phyloP scores from a whole-genome alignment of 129 eudicot genomes.

The Helianthus annuus region DNA sequence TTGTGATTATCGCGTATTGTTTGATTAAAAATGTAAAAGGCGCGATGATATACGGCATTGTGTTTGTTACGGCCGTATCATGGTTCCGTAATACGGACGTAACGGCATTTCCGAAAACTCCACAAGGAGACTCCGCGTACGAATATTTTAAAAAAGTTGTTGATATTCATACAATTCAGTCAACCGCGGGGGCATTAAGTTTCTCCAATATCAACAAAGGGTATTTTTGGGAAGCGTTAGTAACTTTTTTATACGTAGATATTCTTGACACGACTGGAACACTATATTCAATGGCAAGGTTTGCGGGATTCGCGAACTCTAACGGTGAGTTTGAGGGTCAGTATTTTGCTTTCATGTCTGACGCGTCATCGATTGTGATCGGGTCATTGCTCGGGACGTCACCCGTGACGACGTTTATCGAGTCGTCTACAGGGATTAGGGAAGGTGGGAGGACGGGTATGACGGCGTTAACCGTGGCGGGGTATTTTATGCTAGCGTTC shows the following conservation, averaged over 20 bases:
- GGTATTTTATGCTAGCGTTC: slow-evolving; percentile 71
- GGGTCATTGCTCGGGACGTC: slow-evolving; percentile 92
- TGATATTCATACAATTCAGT: slow-evolving; percentile 74
- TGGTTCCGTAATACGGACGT: slow-evolving; percentile 87
- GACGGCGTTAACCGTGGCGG: slow-evolving; percentile 86
- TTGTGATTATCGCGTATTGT: slow-evolving; percentile 77
- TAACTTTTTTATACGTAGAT: slow-evolving; percentile 83
- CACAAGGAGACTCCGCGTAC: slow-evolving; percentile 63
- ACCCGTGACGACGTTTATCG: slow-evolving; percentile 86
- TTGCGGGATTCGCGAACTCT: slow-evolving; percentile 73
- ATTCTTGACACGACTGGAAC: slow-evolving; percentile 89
- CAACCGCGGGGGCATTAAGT: slow-evolving; percentile 85
- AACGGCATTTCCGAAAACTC: slow-evolving; percentile 76
- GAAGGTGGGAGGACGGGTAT: slow-evolving; percentile 93
- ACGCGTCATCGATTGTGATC: slow-evolving; percentile 74
- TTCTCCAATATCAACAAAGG: slow-evolving; percentile 55
- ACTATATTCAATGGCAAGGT: slow-evolving; percentile 76
- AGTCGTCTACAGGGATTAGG: slow-evolving; percentile 88
- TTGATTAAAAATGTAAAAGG: slow-evolving; percentile 78
- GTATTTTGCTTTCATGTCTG: slow-evolving; percentile 91
- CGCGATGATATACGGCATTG: slow-evolving; percentile 89
- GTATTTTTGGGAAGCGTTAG: slow-evolving; percentile 79
- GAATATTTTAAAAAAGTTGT: slow-evolving; percentile 69
- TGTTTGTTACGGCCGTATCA: slow-evolving; percentile 80
- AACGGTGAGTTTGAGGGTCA: slow-evolving; percentile 90